These are phyloP conservation scores for Hebeloma cylindrosporum DNA, from an alignment of 768 basidiomycete genomes.

Conservation along the genomic window DNA sequence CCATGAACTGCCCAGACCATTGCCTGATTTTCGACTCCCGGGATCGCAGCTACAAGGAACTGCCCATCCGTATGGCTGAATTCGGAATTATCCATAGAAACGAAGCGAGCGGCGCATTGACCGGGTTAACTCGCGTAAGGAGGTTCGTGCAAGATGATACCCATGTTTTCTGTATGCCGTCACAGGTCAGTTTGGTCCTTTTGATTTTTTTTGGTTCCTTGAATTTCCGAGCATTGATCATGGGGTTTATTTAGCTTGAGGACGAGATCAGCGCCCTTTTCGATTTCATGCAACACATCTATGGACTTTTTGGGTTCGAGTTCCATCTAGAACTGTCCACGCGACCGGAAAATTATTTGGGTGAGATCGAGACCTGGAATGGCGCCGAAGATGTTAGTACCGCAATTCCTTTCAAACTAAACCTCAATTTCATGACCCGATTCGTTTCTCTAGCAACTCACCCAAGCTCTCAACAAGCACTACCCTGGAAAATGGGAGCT, in stretches of 20 bases:
- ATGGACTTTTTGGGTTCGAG: constrained; percentile 92
- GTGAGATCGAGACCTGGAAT: constrained; percentile 88
- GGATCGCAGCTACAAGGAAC: constrained; percentile 91
- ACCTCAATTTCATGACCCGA: constrained; percentile 8
- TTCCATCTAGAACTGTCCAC: constrained; percentile 95
- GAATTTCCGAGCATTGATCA: constrained; percentile 2
- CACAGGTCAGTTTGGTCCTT: constrained; percentile 53
- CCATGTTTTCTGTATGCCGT: constrained; percentile 96
- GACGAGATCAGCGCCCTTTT: constrained; percentile 85
- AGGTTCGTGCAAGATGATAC: constrained; percentile 98
- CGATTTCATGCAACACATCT: constrained; percentile 93
- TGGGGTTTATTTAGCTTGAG: constrained; percentile 56
- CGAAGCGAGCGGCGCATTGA: constrained; percentile 92
- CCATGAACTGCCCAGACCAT: constrained; percentile 99
- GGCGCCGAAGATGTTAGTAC: constrained; percentile 71
- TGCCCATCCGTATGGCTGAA: constrained; percentile 97
- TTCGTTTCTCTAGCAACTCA: constrained; percentile 63
- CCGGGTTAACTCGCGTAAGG: constrained; percentile 89
- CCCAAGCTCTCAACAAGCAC: constrained; percentile 76
- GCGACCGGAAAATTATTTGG: constrained; percentile 92
- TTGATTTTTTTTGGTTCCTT: neutral
- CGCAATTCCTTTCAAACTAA: neutral
- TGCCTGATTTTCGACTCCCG: constrained; percentile 93
- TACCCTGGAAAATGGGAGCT: constrained; percentile 90
- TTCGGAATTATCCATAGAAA: constrained; percentile 98